Conservation (phyloP, 768 basidiomycete genomes). For the Coprinopsis cinerea region DNA sequence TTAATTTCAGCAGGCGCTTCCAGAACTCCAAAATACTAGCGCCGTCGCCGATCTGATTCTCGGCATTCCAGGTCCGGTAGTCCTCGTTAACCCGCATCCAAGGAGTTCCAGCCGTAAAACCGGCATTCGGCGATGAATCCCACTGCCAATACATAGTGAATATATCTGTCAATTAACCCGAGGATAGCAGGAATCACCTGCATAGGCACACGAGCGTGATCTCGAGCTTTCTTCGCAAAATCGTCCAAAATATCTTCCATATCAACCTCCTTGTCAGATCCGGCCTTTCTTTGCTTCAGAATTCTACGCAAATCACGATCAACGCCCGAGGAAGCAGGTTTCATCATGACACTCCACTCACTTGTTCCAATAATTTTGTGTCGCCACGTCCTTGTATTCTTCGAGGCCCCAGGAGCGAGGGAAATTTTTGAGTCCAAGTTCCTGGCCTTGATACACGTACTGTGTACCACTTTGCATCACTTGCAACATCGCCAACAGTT, state of each 20-base stretch:
- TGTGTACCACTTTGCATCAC: slow-evolving; percentile 59
- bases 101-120: slow-evolving; percentile 58
- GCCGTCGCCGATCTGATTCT: slow-evolving; percentile 37
- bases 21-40: slow-evolving; percentile 59
- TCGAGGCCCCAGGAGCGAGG: slow-evolving; percentile 60
- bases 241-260: slow-evolving; percentile 56
- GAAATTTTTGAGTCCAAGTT: slow-evolving; percentile 63
- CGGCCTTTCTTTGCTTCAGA: slow-evolving; percentile 29
- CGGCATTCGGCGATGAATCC: slow-evolving; percentile 47
- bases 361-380: slow-evolving; percentile 54
- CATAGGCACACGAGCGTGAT: slow-evolving; percentile 67
- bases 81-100: slow-evolving; percentile 79
- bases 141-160: too few relatives aligned
- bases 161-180: too few relatives aligned
- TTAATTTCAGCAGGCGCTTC: slow-evolving; percentile 44
- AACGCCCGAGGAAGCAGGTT: neutral
- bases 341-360: slow-evolving; percentile 20
- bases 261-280: slow-evolving; percentile 37
- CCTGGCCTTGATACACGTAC: slow-evolving; percentile 74
- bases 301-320: slow-evolving; percentile 23
- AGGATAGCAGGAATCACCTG: slow-evolving; percentile 32
- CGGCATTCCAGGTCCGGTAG: slow-evolving; percentile 53
- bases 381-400: slow-evolving; percentile 67
- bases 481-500: slow-evolving; percentile 59
- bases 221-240: slow-evolving; percentile 59